Base-by-base conservation (phyloP, 2,329 filamentous ascomycete species). In the Diaporthe batatas region DNA sequence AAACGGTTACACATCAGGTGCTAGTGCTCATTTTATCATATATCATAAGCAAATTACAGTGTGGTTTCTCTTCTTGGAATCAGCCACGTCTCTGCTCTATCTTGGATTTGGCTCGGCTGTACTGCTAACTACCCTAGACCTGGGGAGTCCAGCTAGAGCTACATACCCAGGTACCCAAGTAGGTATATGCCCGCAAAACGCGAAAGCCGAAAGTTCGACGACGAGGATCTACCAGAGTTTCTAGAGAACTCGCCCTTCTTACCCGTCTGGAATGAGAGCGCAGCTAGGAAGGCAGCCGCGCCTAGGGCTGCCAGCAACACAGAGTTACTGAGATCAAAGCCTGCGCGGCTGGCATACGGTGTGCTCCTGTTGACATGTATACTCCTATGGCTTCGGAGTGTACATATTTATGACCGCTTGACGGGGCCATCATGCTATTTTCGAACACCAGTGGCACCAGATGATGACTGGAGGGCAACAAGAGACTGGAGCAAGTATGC, bases 401-500 rank as follows among this genome's bases (percentile, higher is more conserved):
- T 11, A 32, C 68, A 62, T 18, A 5, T 70, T 3, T 70, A 70
- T 21, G 55, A 70, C 0, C 68, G 68, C 11, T 25, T 70, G n/a
- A 54, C 44, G 1, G 68, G 68, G 5, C 68, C 68, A 34, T 70
- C 68, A n/a, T 70, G 68, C n/a, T 70, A 62, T 34, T 70, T 70
- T 12, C 68, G 55, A 47, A n/a, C 62, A 2, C 68, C 68, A 25
- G 55, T 70, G 32, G 47, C 58, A 10, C 57, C 68, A 18, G 29
- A 70, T 36, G 34, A 53, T 10, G 7, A 54, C 32, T 62, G 34
- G 68, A 70, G 36, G 47, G 25, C 55, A 29, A 53, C 25, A 29
- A 51, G 25, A 29, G 44, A 70, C 23, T 70, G 68, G 68, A 42
- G 1, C 3, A 36, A 62, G 34, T 70, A 62, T 62, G 68, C 68